These are phyloP conservation scores for Fraxinus anomala DNA, from an alignment of 257 asterid species.

Conservation along the genomic window DNA sequence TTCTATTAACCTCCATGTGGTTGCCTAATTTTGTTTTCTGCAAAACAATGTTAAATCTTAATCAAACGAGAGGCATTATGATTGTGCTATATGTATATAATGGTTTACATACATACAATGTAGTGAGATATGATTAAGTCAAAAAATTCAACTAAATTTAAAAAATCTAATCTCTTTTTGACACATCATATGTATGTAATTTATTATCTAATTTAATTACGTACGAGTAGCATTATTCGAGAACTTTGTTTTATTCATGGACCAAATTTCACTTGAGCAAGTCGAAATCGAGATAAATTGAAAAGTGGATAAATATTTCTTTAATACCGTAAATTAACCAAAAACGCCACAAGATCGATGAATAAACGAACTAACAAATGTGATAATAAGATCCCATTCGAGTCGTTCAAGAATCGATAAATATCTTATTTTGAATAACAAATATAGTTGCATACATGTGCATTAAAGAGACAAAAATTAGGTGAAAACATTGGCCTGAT, in stretches of 20 bases:
- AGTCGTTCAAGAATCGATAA: not conserved
- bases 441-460: not conserved
- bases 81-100: too few species aligned
- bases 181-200: too few species aligned
- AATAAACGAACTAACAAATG: not conserved
- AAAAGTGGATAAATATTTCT: too few species aligned
- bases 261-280: not conserved
- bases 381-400: not conserved
- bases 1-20: not conserved
- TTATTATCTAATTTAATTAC: too few species aligned
- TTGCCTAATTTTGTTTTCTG: not conserved
- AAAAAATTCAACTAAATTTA: too few species aligned
- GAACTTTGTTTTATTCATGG: not conserved
- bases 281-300: not conserved
- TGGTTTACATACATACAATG: too few species aligned
- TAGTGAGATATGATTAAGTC: too few species aligned
- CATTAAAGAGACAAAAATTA: constrained; percentile 22
- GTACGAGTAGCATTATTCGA: too few species aligned
- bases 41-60: not conserved
- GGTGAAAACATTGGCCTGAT: constrained; percentile 21
- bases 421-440: not conserved
- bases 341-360: not conserved
- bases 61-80: not conserved
- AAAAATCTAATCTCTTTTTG: too few species aligned
- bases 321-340: too few species aligned